Evolutionary conservation across 2,329 filamentous ascomycete species (phyloP).

Genomic region (Neurospora crassa): DNA sequence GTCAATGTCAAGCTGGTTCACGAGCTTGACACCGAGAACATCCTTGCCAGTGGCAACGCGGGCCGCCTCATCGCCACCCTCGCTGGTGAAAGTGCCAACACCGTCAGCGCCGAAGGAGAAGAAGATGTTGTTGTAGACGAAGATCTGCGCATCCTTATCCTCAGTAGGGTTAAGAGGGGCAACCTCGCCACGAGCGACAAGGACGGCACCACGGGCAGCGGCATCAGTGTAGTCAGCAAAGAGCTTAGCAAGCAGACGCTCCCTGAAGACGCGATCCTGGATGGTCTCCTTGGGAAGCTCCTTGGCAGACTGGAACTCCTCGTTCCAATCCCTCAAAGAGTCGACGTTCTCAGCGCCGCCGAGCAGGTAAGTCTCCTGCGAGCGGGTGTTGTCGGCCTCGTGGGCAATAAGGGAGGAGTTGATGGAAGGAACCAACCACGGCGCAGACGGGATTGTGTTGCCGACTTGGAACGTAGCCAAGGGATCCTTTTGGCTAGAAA

Average conservation of each 20-base stretch:
- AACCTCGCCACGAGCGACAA: slow-evolving; percentile 88
- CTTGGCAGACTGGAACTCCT: slow-evolving; percentile 94
- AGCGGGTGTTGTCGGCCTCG: slow-evolving; percentile 73
- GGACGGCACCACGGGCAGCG: slow-evolving; percentile 79
- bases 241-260: slow-evolving; percentile 86
- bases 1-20: slow-evolving; percentile 94
- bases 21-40: slow-evolving; percentile 83
- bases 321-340: slow-evolving; percentile 94
- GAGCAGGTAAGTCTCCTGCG: slow-evolving; percentile 87
- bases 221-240: slow-evolving; percentile 98
- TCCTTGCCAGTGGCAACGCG: slow-evolving; percentile 95
- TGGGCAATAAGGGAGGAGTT: slow-evolving; percentile 59
- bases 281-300: slow-evolving; percentile 90
- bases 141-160: slow-evolving; percentile 87
- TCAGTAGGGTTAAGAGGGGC: slow-evolving; percentile 93
- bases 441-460: slow-evolving; percentile 83
- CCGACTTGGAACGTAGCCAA: slow-evolving; percentile 92
- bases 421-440: slow-evolving; percentile 75
- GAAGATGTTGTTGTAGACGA: slow-evolving; percentile 99
- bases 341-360: slow-evolving; percentile 89
- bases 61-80: slow-evolving; percentile 93
- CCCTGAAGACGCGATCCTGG: slow-evolving; percentile 91
- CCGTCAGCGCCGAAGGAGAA: slow-evolving; percentile 98
- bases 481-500: slow-evolving; percentile 77
- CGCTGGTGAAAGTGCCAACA: slow-evolving; percentile 90